Conservation (phyloP, 306 rosid species). For the Inga oerstediana region DNA sequence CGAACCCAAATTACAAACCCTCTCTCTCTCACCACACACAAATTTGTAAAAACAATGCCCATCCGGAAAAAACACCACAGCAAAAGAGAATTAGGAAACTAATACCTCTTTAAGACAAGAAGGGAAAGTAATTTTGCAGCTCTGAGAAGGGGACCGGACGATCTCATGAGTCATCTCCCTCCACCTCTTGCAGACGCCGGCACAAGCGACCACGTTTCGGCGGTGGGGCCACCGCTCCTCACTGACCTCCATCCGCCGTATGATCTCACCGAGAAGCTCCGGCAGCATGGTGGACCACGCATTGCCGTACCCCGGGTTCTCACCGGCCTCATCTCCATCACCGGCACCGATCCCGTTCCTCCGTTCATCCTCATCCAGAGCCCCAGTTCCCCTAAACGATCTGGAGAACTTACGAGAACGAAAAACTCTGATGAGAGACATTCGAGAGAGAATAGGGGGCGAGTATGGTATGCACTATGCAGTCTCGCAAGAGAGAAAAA, state of each 20-base stretch:
- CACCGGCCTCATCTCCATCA: conserved; percentile 13
- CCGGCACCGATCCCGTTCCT: neutral
- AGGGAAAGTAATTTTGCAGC: conserved; percentile 87
- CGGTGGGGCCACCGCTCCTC: conserved; percentile 87
- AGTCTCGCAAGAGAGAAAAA: conserved; percentile 24
- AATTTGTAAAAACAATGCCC: neutral
- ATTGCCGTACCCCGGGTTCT: conserved; percentile 22
- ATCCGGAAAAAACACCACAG: neutral
- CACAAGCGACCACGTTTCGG: conserved; percentile 81
- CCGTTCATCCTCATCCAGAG: neutral
- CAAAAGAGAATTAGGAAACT: neutral
- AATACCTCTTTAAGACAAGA: conserved; percentile 92
- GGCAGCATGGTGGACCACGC: conserved; percentile 85
- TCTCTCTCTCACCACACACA: neutral
- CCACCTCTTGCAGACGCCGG: conserved; percentile 96
- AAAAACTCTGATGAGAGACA: conserved; percentile 68
- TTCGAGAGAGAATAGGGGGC: conserved; percentile 8
- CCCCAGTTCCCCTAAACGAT: conserved; percentile 54
- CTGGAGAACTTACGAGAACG: conserved; percentile 77
- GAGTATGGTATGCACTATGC: conserved; percentile 33
- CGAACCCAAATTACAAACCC: neutral
- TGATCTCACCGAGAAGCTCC: conserved; percentile 85
- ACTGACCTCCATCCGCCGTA: conserved; percentile 68
- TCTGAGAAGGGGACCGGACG: conserved; percentile 49
- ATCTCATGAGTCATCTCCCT: conserved; percentile 78